Base-by-base conservation (phyloP, 495 filamentous ascomycete genomes). In the Apodospora peruviana region DNA sequence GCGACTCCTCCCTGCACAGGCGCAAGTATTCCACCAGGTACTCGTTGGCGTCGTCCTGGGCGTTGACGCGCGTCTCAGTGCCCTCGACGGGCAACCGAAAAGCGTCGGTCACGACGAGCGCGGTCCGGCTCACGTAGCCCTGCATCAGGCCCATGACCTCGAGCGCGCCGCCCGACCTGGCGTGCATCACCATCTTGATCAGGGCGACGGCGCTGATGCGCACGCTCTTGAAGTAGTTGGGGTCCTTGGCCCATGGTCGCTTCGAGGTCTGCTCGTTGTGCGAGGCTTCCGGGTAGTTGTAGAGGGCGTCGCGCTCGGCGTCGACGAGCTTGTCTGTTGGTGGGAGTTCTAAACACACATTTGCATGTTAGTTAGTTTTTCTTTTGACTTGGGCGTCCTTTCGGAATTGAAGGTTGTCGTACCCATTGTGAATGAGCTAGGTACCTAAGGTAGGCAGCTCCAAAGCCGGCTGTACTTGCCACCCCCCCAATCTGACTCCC, bases 141-240 rank as follows among this genome's bases (percentile, higher is more conserved):
- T 96, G 89, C 94, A 99, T 97, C 57, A 99, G 68, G 40, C 94
- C 94, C 94, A 99, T 99, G 38, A 99, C 79, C 68, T 99, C 94
- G 48, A 97, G 76, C 2, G 82, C 82, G 16, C 93, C 91, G 42
- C 94, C 94, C 0, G 87, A 88, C 18, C 94, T 86, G 1, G 94
- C 94, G 65, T 99, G 94, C 89, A 96, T 97, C 48, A 95, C 89
- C 94, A 99, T 99, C 71, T 99, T 99, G 53, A 97, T 77, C 11
- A 99, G 81, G 4, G 94, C 94, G 19, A 94, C 83, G 34, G 94
- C 88, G 35, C 88, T 91, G 67, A 99, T 91, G 55, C 91, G 89
- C 20, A 97, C 87, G 32, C 84, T 75, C 64, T 93, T 90, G 82
- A 96, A 99, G 75, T 96, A 83, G 64, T 89, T 75, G 0, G 86